Base-by-base conservation (phyloP, 352 stramenopile genomes). In the Pythium sp. region DNA sequence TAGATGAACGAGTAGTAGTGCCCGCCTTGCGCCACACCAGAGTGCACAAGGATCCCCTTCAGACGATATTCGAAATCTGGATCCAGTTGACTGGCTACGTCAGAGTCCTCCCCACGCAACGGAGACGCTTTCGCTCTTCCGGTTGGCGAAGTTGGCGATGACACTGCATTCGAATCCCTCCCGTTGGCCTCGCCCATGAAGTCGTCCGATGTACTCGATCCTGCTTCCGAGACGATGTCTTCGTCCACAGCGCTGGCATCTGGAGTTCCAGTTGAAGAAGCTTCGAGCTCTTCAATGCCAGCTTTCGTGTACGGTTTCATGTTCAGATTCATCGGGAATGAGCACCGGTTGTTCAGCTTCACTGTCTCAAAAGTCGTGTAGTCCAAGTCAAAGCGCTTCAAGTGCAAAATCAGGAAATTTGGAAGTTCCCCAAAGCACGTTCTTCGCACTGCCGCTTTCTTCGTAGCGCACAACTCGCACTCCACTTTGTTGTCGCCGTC, bases 381-480 rank as follows among this genome's bases (percentile, higher is more conserved):
- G 75, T 99, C 97, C 70, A 99, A 88, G 82, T 99, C 98, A 72
- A 99, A 99, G 55, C 98, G 89, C 81, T 99, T 99, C 57, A 99
- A 73, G 72, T 99, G 98, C 46, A 99, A 79, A 64, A 99, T 97
- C 24, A 99, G 80, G 62, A 99, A 80, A 69, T 99, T 98, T 0
- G 98, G 98, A 18, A 99, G 75, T 20, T 84, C 81, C 4, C 93
- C 97, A 68, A 99, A 97, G 65, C 94, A 98, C 12, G 95, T 99
- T 58, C 97, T 80, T 30, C 98, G 82, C 9, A 99, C 87, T 20
- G 97, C 98, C 69, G 98, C 97, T 63, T 98, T 99, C 69, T 99
- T 99, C 15, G 96, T 97, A 34, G 92, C 97, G 78, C 97, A 99
- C 2, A 93, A 76, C 68, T 99, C 97, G 69, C 98, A 99, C 68